Evolutionary conservation across 345 rosid genomes (phyloP).

Genomic region (Luvunga scandens): DNA sequence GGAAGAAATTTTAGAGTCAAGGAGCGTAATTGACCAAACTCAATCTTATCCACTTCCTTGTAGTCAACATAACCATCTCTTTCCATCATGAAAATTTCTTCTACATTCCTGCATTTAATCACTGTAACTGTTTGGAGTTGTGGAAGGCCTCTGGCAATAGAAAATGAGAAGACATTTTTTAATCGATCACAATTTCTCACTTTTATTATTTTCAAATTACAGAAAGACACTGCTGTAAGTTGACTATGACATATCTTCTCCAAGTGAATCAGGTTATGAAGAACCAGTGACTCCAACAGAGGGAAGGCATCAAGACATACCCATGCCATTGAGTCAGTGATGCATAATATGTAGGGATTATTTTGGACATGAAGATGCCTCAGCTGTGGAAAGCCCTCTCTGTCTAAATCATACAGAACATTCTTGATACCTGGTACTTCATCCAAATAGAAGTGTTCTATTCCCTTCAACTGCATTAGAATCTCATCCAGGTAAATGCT

Average conservation of each 20-base stretch:
- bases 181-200: slow-evolving; percentile 16
- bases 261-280: slow-evolving; percentile 7
- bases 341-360: neutral
- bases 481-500: neutral
- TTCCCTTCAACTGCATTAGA: neutral
- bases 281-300: slow-evolving; percentile 12
- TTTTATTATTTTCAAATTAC: slow-evolving; percentile 10
- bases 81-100: slow-evolving; percentile 10
- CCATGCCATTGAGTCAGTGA: neutral
- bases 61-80: slow-evolving; percentile 1
- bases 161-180: slow-evolving; percentile 21
- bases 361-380: slow-evolving; percentile 1
- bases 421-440: neutral
- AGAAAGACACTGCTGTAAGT: neutral
- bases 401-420: neutral
- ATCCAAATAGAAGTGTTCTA: neutral
- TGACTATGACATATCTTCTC: slow-evolving; percentile 13
- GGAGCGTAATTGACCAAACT: neutral
- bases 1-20: slow-evolving; percentile 10
- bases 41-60: neutral
- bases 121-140: slow-evolving; percentile 10
- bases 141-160: slow-evolving; percentile 1
- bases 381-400: neutral
- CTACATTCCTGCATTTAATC: neutral
- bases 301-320: neutral